A percentile compares a stretch with the other conserved stretches of the same genome.
phyloP scores from a whole-genome alignment of 169 alveolate species.

The Eimeria praecox region DNA sequence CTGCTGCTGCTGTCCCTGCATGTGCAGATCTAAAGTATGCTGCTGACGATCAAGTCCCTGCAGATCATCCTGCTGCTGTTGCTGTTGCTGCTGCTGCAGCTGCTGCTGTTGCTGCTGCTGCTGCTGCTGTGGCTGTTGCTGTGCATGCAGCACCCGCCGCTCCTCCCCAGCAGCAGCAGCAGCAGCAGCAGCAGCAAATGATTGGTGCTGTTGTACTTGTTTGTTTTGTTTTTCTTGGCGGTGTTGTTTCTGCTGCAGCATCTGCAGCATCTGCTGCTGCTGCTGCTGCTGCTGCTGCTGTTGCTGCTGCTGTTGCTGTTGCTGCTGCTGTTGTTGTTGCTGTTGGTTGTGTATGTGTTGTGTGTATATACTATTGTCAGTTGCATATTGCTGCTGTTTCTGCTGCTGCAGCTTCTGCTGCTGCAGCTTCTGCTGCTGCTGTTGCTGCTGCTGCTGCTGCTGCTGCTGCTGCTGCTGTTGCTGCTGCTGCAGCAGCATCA shows the following conservation, averaged over 20 bases:
- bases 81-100: slow-evolving; percentile 41
- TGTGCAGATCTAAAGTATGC: background rate
- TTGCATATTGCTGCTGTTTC: slow-evolving; percentile 66
- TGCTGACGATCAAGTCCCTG: background rate
- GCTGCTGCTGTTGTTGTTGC: no score
- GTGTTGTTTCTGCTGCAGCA: no score
- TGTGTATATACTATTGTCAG: no score
- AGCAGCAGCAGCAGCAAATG: slow-evolving; percentile 9
- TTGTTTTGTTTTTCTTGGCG: no score
- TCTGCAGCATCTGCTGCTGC: no score
- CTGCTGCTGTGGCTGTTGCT: background rate
- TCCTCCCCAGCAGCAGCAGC: background rate
- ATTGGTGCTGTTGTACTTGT: no score
- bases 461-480: slow-evolving; percentile 3
- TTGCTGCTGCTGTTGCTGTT: no score
- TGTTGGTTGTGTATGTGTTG: no score
- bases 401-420: slow-evolving; percentile 12
- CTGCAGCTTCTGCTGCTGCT: background rate
- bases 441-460: background rate
- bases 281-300: no score
- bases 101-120: slow-evolving; percentile 16
- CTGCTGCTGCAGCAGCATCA: slow-evolving; percentile 1
- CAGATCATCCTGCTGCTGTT: background rate
- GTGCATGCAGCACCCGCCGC: background rate
- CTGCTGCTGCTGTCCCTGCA: background rate